Conservation (phyloP, 2,329 filamentous ascomycete genomes). For the Chaetomium strumarium region DNA sequence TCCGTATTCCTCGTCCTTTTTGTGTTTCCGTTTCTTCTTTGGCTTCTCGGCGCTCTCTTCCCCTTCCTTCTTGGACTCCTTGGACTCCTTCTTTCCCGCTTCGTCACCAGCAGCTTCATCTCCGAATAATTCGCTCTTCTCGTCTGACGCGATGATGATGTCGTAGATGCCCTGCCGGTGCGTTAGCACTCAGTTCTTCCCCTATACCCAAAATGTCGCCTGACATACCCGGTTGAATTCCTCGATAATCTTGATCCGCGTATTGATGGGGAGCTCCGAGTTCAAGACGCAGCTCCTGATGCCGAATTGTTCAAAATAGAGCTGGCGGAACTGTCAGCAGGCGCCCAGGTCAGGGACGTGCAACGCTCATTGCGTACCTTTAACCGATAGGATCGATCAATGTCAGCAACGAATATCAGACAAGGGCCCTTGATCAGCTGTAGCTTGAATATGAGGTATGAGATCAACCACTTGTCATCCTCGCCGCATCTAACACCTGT, state of each 20-base stretch:
- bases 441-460: conserved; percentile 92
- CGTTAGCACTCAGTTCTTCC: not conserved
- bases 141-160: conserved; percentile 90
- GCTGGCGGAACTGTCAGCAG: conserved; percentile 23
- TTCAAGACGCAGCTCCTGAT: conserved; percentile 92
- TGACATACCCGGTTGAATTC: conserved; percentile 78
- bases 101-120: conserved; percentile 42
- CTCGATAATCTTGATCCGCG: conserved; percentile 86
- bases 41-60: conserved; percentile 27
- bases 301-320: conserved; percentile 95
- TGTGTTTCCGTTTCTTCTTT: conserved; percentile 60
- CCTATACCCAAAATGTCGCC: too few relatives aligned
- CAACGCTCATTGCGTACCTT: conserved; percentile 42
- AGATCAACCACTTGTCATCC: conserved; percentile 91
- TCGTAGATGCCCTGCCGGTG: conserved; percentile 65
- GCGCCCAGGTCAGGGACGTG: not conserved
- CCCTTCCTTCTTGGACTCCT: conserved; percentile 30
- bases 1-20: conserved; percentile 79
- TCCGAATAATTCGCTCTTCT: conserved; percentile 32
- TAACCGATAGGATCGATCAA: conserved; percentile 82
- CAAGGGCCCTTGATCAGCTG: conserved; percentile 91
- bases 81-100: conserved; percentile 30
- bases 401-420: conserved; percentile 66
- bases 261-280: conserved; percentile 89
- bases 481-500: conserved; percentile 63